Evolutionary conservation across 2,329 filamentous ascomycete species (phyloP), one percentile per base, ranked within the genome.

Genomic region (Alternaria longipes): DNA sequence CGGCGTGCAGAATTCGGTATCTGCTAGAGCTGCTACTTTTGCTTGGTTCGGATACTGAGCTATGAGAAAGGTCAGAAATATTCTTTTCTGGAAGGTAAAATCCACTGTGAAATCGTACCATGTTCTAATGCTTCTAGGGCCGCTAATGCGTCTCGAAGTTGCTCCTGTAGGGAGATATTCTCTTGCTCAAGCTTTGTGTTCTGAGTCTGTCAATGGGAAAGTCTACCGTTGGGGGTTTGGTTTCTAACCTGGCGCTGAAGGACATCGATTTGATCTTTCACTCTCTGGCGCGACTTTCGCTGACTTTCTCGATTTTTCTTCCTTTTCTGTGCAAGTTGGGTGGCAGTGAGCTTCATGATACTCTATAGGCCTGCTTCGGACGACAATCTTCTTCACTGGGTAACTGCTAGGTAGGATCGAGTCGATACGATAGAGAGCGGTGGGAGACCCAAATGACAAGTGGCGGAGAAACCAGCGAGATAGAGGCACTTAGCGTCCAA

Each of bases 151-250:
- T 49, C 16, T 49, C 42, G 47, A 4, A 60, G 32, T 20, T 16
- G 41, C 42, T 53, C 22, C 20, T 42, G 24, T 42, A 60, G 53
- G 9, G 32, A 60, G 2, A 34, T 12, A 16, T 53, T 60, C 16
- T 60, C 26, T 42, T 28, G 12, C 32, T 56, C 3, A 53, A 60
- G 58, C 32, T 56, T 32, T 60, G 3, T 60, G 12, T 56, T 60
- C 58, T 60, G 24, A 36, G 44, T 26, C 40, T 14, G 24, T 60
- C 47, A 60, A 56, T 41, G 11, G 26, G 52, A 47, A 28, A 49
- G 14, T 56, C 53, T 56, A 58, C 6, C 1, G 12, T 52, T 56
- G 7, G 28, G 52, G 18, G 28, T 4, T 56, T 5, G 34, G n/a
- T 46, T 22, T 44, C 12, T 8, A 56, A 60, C 58, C 58, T 60